Evolutionary conservation across 2,329 filamentous ascomycete species (phyloP).

Genomic region (Rutstroemia sp.): DNA sequence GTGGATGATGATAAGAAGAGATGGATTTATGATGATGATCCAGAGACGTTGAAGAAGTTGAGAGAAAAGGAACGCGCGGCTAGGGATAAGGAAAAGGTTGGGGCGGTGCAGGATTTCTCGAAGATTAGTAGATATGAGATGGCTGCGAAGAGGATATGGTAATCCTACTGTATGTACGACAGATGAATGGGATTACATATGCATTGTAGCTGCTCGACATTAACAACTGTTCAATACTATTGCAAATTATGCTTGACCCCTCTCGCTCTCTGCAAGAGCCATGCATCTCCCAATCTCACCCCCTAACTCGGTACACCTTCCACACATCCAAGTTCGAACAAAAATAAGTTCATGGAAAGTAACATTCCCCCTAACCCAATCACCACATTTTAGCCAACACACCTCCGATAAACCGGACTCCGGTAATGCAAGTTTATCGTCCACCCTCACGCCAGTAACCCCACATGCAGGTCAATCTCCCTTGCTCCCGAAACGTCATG

Average conservation of each 20-base stretch:
- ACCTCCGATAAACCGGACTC: no score
- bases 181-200: neutral
- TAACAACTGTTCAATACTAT: no score
- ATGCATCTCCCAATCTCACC: no score
- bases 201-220: neutral
- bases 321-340: no score
- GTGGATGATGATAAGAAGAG: slow-evolving; percentile 79
- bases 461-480: neutral
- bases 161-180: neutral
- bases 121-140: slow-evolving; percentile 80
- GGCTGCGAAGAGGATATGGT: slow-evolving; percentile 97
- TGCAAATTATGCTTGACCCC: no score
- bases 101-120: slow-evolving; percentile 50
- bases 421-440: neutral
- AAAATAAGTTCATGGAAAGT: no score
- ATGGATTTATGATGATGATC: slow-evolving; percentile 82
- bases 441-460: neutral
- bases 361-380: no score
- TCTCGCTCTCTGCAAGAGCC: no score
- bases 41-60: slow-evolving; percentile 56
- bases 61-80: slow-evolving; percentile 56
- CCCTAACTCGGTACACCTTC: no score
- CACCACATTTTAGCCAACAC: no score
- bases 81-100: slow-evolving; percentile 43
- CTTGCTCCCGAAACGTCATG: neutral